phyloP scores from a whole-genome alignment of 345 rosid genomes.

The Pugionium cornutum region DNA sequence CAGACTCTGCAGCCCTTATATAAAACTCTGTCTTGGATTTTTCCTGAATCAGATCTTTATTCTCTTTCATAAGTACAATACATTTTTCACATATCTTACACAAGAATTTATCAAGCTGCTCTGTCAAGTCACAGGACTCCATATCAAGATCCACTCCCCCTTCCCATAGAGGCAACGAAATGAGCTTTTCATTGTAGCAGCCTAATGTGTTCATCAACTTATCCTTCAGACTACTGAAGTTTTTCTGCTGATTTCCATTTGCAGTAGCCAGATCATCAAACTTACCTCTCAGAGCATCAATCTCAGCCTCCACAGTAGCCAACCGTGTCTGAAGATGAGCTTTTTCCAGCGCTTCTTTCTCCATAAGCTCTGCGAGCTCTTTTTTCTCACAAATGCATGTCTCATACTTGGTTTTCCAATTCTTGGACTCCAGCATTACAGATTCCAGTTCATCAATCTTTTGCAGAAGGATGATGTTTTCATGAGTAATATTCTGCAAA shows the following conservation, averaged over 20 bases:
- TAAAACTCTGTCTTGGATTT: constrained; percentile 49
- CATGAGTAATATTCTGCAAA: constrained; percentile 52
- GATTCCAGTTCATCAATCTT: constrained; percentile 76
- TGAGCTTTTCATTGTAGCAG: constrained; percentile 47
- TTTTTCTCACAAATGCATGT: constrained; percentile 57
- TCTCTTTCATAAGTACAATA: constrained; percentile 58
- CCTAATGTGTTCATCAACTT: constrained; percentile 50
- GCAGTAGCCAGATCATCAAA: constrained; percentile 51
- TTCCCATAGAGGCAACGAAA: constrained; percentile 41
- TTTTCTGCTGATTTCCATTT: constrained; percentile 54
- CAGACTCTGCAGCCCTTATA: constrained; percentile 53
- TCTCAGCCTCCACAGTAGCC: constrained; percentile 54
- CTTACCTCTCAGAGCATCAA: constrained; percentile 47
- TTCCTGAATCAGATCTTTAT: constrained; percentile 51
- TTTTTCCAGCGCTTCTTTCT: constrained; percentile 57
- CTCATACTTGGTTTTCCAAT: constrained; percentile 59
- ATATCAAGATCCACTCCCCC: constrained; percentile 42
- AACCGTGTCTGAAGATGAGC: constrained; percentile 50
- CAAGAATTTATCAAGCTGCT: constrained; percentile 59
- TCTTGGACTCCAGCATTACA: constrained; percentile 50
- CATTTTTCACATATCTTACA: constrained; percentile 50
- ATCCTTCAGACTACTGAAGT: constrained; percentile 43
- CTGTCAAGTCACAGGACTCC: constrained; percentile 49
- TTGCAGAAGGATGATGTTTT: constrained; percentile 61
- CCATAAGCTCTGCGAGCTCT: constrained; percentile 60